Conservation (phyloP, 179 eudicot genomes). For the Spinacia oleracea region DNA sequence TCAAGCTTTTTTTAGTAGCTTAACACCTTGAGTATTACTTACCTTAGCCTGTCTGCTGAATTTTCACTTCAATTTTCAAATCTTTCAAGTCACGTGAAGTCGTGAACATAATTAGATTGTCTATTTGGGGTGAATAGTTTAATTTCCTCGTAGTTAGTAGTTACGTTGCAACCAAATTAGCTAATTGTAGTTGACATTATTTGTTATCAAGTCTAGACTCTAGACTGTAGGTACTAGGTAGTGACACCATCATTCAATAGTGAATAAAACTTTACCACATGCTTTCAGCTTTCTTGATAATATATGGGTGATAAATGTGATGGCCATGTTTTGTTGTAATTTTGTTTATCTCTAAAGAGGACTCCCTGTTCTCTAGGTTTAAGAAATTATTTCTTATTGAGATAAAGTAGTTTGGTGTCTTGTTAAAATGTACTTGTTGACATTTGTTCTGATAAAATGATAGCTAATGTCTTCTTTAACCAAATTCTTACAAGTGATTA, state of each 20-base stretch:
- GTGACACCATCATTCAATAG: neutral
- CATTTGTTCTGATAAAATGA: neutral
- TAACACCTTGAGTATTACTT: neutral
- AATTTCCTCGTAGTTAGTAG: neutral
- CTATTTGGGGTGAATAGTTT: neutral
- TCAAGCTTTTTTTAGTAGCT: neutral
- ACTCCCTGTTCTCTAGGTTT: neutral
- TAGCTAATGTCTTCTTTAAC: neutral
- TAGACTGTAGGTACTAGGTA: too few relatives aligned
- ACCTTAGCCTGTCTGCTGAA: neutral
- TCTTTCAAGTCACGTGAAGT: neutral
- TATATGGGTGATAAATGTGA: neutral
- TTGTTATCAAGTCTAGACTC: neutral
- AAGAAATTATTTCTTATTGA: neutral
- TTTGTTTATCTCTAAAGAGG: neutral
- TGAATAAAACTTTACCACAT: neutral
- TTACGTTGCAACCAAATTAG: neutral
- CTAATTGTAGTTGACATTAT: neutral
- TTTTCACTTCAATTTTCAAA: neutral
- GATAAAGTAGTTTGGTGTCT: neutral
- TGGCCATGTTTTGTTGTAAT: neutral
- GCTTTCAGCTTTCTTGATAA: neutral
- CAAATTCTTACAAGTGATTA: neutral
- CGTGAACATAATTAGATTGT: neutral
- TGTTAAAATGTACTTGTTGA: neutral